Evolutionary conservation across 306 rosid species (phyloP).

Genomic region (Cyclanthera cordifolia): DNA sequence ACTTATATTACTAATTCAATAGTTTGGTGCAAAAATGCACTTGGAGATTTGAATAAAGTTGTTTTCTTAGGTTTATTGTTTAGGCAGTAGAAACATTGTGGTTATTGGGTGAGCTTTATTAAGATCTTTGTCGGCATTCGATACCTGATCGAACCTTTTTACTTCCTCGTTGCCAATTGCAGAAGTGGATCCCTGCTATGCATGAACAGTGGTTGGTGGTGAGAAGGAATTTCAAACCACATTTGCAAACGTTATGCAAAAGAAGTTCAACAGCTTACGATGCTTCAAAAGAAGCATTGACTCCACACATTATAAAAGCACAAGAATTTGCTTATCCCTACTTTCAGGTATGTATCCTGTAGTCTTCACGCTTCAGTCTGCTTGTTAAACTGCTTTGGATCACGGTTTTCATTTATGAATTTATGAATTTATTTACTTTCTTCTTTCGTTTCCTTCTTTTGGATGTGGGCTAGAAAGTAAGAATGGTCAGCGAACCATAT

Average conservation of each 20-base stretch:
- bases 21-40: neutral
- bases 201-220: conserved; percentile 48
- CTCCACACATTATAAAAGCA: conserved; percentile 51
- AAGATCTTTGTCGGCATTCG: neutral
- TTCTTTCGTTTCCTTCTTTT: neutral
- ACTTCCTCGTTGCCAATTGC: conserved; percentile 14
- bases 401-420: neutral
- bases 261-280: conserved; percentile 49
- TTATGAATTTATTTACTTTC: neutral
- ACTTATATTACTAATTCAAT: neutral
- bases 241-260: conserved; percentile 28
- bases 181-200: conserved; percentile 69
- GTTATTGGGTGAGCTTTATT: neutral
- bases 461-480: conserved; percentile 45
- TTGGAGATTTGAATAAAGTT: neutral
- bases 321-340: conserved; percentile 61
- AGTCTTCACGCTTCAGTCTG: neutral
- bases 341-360: conserved; percentile 50
- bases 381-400: neutral
- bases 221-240: conserved; percentile 57
- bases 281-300: conserved; percentile 49
- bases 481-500: conserved; percentile 68
- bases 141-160: neutral
- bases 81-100: neutral
- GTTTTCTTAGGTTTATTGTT: neutral